Percentiles rank a stretch among this genome's conserved stretches.
Conservation (phyloP, 306 rosid genomes). For the Inga oerstediana region DNA sequence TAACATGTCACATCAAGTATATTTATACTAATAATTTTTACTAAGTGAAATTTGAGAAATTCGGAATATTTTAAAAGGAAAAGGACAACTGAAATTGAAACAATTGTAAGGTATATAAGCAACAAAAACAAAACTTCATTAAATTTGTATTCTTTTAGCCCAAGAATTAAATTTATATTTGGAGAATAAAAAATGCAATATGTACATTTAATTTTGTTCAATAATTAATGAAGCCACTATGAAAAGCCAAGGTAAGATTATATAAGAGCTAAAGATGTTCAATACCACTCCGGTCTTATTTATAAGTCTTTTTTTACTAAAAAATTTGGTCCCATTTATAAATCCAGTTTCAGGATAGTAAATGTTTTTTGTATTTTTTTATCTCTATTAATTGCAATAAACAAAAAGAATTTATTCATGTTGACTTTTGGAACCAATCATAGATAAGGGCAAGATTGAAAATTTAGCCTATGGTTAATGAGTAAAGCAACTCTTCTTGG, state of each 20-base stretch:
- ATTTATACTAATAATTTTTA: not conserved
- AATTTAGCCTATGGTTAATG: no score
- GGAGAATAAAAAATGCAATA: not conserved
- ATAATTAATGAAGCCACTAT: not conserved
- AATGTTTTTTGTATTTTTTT: no score
- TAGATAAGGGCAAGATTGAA: no score
- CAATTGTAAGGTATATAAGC: not conserved
- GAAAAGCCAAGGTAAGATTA: not conserved
- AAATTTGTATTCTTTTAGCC: not conserved
- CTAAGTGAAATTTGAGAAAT: not conserved
- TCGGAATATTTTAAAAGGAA: not conserved
- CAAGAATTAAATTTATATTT: no score
- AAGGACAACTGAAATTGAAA: not conserved
- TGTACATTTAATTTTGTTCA: not conserved
- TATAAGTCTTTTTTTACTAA: no score
- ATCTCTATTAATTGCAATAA: no score
- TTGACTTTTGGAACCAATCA: no score
- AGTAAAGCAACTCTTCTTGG: no score
- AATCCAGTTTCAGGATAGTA: no score
- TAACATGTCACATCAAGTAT: not conserved
- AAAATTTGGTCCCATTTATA: no score
- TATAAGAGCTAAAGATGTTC: not conserved
- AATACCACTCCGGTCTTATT: no score
- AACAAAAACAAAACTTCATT: not conserved
- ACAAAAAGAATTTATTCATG: no score